Evolutionary conservation across 129 eudicot genomes (phyloP).

Genomic region (Centrapalus pauciflorus): DNA sequence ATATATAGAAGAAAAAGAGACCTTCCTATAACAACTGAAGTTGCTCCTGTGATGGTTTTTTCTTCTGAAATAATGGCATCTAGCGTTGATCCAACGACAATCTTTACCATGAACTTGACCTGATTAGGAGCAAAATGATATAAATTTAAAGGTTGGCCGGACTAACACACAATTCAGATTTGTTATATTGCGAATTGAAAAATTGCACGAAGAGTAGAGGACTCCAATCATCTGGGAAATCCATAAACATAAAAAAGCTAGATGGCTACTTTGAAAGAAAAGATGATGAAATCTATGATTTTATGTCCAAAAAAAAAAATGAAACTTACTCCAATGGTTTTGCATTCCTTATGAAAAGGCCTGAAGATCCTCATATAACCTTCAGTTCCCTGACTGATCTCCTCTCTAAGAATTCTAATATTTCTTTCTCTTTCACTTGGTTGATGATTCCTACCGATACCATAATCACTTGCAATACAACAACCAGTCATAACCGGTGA

Average conservation of each 20-base stretch:
- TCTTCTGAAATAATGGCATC: slow-evolving; percentile 29
- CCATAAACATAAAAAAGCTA: not conserved
- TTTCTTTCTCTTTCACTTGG: slow-evolving; percentile 22
- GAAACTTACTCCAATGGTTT: slow-evolving; percentile 31
- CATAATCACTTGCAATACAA: slow-evolving; percentile 22
- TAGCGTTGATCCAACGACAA: slow-evolving; percentile 28
- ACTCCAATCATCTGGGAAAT: not conserved
- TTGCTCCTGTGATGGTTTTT: slow-evolving; percentile 31
- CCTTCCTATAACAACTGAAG: slow-evolving; percentile 36
- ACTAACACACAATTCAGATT: too few relatives aligned
- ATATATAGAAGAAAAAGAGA: slow-evolving; percentile 10
- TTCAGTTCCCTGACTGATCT: slow-evolving; percentile 32
- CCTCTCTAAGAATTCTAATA: slow-evolving; percentile 24
- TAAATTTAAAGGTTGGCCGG: too few relatives aligned
- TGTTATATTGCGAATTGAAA: too few relatives aligned
- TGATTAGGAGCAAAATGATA: slow-evolving; percentile 9
- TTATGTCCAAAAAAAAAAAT: not conserved
- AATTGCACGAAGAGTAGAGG: too few relatives aligned
- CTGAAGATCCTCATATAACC: slow-evolving; percentile 23
- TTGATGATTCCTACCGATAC: slow-evolving; percentile 6
- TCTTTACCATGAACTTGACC: slow-evolving; percentile 44
- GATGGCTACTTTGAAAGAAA: not conserved
- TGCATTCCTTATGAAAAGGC: slow-evolving; percentile 33
- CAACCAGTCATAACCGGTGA: slow-evolving; percentile 33
- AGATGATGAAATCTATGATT: not conserved